Percentiles rank a stretch among this genome's conserved stretches.
These are phyloP conservation scores for Penicillium longicatenatum DNA, from an alignment of 495 filamentous ascomycete genomes.

Conservation along the genomic window DNA sequence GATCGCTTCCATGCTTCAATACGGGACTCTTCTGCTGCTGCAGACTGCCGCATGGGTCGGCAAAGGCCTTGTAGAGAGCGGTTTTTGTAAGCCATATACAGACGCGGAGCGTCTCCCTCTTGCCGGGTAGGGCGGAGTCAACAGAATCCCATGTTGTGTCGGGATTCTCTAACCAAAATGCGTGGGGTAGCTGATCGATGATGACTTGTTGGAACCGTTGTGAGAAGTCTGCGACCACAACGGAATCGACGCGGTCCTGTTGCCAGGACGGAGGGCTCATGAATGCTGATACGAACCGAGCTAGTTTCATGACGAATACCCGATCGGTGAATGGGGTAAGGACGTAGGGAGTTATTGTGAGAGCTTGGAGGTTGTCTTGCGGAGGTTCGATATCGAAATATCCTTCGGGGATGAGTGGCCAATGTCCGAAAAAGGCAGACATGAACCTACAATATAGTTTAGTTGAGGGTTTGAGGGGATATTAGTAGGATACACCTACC, in stretches of 20 bases:
- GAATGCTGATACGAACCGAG: slow-evolving; percentile 20
- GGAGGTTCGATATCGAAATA: slow-evolving; percentile 24
- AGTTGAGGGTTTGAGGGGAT: neutral
- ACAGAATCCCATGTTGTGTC: slow-evolving; percentile 18
- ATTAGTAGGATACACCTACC: slow-evolving; percentile 12
- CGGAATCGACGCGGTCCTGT: slow-evolving; percentile 13
- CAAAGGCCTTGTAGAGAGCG: slow-evolving; percentile 19
- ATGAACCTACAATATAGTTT: slow-evolving; percentile 14
- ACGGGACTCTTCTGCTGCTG: slow-evolving; percentile 7
- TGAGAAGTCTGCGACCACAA: slow-evolving; percentile 18
- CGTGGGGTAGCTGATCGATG: slow-evolving; percentile 17
- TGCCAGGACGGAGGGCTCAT: slow-evolving; percentile 26
- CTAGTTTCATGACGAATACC: slow-evolving; percentile 20
- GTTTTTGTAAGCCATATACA: slow-evolving; percentile 15
- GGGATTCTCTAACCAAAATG: slow-evolving; percentile 15
- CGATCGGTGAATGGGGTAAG: slow-evolving; percentile 23
- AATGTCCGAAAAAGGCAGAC: slow-evolving; percentile 20
- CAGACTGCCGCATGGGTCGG: slow-evolving; percentile 22
- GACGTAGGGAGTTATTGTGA: slow-evolving; percentile 11
- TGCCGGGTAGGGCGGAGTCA: slow-evolving; percentile 9
- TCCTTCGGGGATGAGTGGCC: slow-evolving; percentile 26
- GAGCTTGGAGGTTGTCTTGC: slow-evolving; percentile 12
- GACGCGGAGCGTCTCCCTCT: slow-evolving; percentile 20
- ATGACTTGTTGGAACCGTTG: slow-evolving; percentile 22
- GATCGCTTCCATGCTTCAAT: slow-evolving; percentile 9